These are phyloP conservation scores for Microstegium vimineum DNA, from an alignment of 176 grass and related monocot genomes.

Conservation along the genomic window DNA sequence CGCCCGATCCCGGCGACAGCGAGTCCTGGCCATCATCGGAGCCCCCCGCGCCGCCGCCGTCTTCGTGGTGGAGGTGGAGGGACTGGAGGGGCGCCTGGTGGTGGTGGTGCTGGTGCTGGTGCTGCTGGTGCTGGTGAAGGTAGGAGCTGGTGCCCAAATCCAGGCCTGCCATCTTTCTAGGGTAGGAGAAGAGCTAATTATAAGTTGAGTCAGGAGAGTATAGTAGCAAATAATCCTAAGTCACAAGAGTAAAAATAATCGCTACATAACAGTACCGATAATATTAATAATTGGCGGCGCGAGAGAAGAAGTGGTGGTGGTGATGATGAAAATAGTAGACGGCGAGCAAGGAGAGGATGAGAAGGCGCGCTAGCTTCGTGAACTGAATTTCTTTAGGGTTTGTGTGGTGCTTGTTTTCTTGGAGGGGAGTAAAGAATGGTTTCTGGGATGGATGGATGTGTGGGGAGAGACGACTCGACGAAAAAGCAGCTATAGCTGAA, in stretches of 20 bases:
- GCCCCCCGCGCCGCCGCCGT: neutral
- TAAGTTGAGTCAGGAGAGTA: conserved; percentile 47
- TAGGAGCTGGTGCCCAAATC: conserved; percentile 87
- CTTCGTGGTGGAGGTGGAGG: conserved; percentile 35
- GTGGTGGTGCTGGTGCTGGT: conserved; percentile 21
- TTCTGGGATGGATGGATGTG: conserved; percentile 48
- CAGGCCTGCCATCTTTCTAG: conserved; percentile 80
- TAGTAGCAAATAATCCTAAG: conserved; percentile 54
- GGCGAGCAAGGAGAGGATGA: conserved; percentile 22
- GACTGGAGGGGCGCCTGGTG: neutral
- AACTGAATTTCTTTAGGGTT: conserved; percentile 54
- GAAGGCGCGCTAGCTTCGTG: neutral
- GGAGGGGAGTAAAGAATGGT: conserved; percentile 65
- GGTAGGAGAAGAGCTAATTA: conserved; percentile 49
- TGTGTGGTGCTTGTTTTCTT: conserved; percentile 60
- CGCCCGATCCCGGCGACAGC: conserved; percentile 10
- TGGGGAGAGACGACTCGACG: conserved; percentile 18
- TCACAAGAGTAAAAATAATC: conserved; percentile 43
- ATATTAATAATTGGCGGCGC: conserved; percentile 64
- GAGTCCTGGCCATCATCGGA: conserved; percentile 30
- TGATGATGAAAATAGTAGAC: conserved; percentile 51
- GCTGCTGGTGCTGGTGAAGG: conserved; percentile 63
- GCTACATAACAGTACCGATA: conserved; percentile 65
- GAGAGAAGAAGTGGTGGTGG: conserved; percentile 33
- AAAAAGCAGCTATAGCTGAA: neutral